Percentiles rank a stretch among this genome's conserved stretches.
phyloP scores from a whole-genome alignment of 441 rosid genomes.

The Biscutella laevigata region DNA sequence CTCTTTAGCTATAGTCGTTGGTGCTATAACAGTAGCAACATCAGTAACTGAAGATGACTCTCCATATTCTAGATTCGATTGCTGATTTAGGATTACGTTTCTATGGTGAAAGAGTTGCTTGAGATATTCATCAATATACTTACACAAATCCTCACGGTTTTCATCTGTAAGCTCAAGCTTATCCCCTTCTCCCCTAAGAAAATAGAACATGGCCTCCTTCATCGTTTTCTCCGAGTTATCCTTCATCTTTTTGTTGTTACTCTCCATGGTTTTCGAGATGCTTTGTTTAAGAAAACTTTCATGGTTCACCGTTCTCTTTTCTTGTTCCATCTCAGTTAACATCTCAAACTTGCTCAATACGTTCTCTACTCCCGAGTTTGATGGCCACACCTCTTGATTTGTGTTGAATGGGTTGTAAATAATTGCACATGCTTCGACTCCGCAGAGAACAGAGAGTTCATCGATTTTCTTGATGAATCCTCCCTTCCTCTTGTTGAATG shows the following conservation, averaged over 20 bases:
- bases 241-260: constrained; percentile 26
- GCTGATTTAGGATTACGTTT: neutral
- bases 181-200: constrained; percentile 22
- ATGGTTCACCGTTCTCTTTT: constrained; percentile 51
- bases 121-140: constrained; percentile 17
- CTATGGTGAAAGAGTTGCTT: constrained; percentile 3
- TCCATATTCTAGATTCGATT: neutral
- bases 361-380: constrained; percentile 21
- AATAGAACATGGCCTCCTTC: constrained; percentile 32
- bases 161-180: neutral
- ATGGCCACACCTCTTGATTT: constrained; percentile 50
- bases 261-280: constrained; percentile 30
- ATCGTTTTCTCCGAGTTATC: constrained; percentile 43
- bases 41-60: constrained; percentile 15
- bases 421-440: constrained; percentile 45
- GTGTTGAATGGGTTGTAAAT: constrained; percentile 33
- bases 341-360: constrained; percentile 31
- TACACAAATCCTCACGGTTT: constrained; percentile 30
- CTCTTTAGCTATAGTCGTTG: too few species aligned
- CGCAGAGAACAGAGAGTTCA: constrained; percentile 48
- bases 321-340: constrained; percentile 38
- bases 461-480: constrained; percentile 48
- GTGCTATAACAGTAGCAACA: neutral
- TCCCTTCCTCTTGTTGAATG: constrained; percentile 53
- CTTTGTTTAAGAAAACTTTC: constrained; percentile 38